Evolutionary conservation across 2,329 filamentous ascomycete genomes (phyloP).

Genomic region (Penicillium sp.): DNA sequence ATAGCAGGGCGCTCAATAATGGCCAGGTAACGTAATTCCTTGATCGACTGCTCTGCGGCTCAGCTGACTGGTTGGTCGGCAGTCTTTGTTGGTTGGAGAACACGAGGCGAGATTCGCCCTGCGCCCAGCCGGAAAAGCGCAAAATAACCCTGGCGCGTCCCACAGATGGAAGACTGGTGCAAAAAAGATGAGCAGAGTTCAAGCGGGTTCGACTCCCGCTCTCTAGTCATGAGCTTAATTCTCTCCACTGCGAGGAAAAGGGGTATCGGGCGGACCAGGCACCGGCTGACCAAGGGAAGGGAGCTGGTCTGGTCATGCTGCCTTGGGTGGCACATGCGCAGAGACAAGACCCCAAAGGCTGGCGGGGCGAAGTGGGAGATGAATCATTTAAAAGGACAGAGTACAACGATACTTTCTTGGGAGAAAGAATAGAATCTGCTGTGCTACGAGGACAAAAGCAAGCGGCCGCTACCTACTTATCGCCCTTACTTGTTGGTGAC

Average conservation of each 20-base stretch:
- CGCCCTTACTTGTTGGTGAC: too few species aligned
- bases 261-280: background rate
- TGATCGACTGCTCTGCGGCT: background rate
- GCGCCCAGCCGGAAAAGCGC: background rate
- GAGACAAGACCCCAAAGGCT: background rate
- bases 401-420: too few species aligned
- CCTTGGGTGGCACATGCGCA: background rate
- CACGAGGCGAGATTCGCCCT: background rate
- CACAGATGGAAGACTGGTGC: background rate
- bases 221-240: background rate
- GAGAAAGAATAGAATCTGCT: background rate
- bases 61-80: background rate
- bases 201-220: background rate
- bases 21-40: background rate
- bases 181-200: background rate
- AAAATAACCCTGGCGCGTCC: background rate
- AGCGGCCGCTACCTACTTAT: background rate
- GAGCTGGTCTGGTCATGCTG: background rate
- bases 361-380: background rate
- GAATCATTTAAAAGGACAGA: background rate
- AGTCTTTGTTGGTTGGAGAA: background rate
- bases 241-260: background rate
- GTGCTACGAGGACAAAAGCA: background rate
- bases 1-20: background rate
- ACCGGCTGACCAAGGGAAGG: background rate